A percentile compares a stretch with the other conserved stretches of the same genome.
phyloP scores from a whole-genome alignment of 2,329 filamentous ascomycete genomes.

The Colletotrichum spinosum region DNA sequence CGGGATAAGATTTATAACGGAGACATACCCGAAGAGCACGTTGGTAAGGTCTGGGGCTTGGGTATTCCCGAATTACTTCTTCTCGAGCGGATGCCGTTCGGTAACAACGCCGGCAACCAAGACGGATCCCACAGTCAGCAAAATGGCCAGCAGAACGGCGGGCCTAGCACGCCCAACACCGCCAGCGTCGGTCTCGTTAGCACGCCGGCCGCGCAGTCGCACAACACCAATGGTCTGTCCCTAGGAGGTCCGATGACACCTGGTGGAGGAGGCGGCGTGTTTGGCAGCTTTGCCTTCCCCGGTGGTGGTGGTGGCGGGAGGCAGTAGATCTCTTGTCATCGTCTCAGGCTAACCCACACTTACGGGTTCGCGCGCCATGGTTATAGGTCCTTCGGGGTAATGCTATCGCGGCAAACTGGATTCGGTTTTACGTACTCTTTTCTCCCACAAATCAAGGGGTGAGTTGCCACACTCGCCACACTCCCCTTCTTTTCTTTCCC shows the following conservation, averaged over 20 bases:
- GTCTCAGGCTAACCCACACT: no score
- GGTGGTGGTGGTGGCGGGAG: no score
- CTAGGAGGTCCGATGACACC: slow-evolving; percentile 80
- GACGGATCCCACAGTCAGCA: slow-evolving; percentile 51
- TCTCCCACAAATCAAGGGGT: slow-evolving; percentile 6
- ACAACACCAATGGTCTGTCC: slow-evolving; percentile 67
- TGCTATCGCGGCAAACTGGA: not conserved
- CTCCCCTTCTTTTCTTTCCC: no score
- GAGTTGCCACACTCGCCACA: no score
- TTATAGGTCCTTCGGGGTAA: slow-evolving; percentile 9
- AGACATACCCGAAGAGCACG: slow-evolving; percentile 82
- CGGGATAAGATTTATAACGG: slow-evolving; percentile 88
- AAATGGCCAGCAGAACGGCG: slow-evolving; percentile 56
- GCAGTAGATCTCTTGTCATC: no score
- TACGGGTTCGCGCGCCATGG: slow-evolving; percentile 13
- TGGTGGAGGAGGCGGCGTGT: slow-evolving; percentile 78
- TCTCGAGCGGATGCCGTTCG: slow-evolving; percentile 49
- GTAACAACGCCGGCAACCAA: slow-evolving; percentile 44
- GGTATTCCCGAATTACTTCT: slow-evolving; percentile 75
- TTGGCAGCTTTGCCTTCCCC: slow-evolving; percentile 75
- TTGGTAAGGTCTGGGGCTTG: slow-evolving; percentile 93
- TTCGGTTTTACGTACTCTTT: slow-evolving; percentile 30
- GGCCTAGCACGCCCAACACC: slow-evolving; percentile 77
- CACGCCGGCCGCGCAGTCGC: slow-evolving; percentile 61
- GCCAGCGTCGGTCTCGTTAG: slow-evolving; percentile 61